Evolutionary conservation across 148 eudicot species (phyloP), one percentile per base, ranked within the genome.

Genomic region (Rhododendron mucronatum): DNA sequence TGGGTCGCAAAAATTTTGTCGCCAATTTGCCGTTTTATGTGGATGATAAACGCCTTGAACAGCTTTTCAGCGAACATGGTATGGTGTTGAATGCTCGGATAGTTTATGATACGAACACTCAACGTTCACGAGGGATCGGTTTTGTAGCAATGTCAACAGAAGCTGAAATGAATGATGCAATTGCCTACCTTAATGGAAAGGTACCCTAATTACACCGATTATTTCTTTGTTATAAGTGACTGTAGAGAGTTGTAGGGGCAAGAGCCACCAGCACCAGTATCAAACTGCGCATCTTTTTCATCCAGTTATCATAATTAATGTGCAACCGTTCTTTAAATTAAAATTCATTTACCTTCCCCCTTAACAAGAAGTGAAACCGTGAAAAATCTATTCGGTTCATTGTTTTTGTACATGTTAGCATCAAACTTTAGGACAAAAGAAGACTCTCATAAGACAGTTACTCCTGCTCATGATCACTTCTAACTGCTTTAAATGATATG

Each of bases 1-100:
- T 94, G 74, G 84, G 93, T 48, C 89, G 76, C 88, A 93, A 93
- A 88, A 55, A 93, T 48, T n/a, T n/a, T 88, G 98, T 96, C 7
- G 96, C 96, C 4, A 96, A 96, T 88, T 90, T 95, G 86, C 95
- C 98, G 30, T 94, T 96, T 96, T 93, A 91, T 53, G 91, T 95
- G 61, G 96, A 95, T 88, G 87, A 88, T 82, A 73, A 81, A 45
- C 89, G 98, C 55, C 93, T 96, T n/a, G 94, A 95, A 85, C 90
- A 95, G 80, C 75, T 94, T 37, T 95, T 95, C 86, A 93, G 95
- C 50, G 93, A 94, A 86, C 92, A 90, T 55, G 98, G 99, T 21
- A 92, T 89, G 69, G 93, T 94, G 35, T 81, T 92, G 55, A 86
- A 86, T 86, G 95, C 99, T 35, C 87, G 91, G 69, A 95, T 96